phyloP scores from a whole-genome alignment of 345 rosid genomes.

The Citrus reticulata region DNA sequence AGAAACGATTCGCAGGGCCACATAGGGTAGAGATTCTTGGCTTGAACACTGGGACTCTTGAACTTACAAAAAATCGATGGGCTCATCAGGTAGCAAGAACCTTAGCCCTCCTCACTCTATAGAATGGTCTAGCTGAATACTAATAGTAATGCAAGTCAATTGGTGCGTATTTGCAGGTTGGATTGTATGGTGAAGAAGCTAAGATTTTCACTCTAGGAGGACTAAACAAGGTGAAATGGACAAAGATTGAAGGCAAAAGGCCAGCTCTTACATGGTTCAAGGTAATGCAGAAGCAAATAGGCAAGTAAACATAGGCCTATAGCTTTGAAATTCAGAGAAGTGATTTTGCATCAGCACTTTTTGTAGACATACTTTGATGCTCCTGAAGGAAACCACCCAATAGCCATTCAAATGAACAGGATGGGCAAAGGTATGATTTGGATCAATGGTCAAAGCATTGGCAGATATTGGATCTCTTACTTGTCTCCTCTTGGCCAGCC shows the following conservation, averaged over 20 bases:
- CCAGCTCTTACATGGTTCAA: slow-evolving; percentile 73
- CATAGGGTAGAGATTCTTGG: slow-evolving; percentile 58
- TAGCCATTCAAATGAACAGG: slow-evolving; percentile 47
- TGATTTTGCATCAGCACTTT: not conserved
- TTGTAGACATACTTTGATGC: slow-evolving; percentile 61
- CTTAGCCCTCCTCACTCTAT: not conserved
- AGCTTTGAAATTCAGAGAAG: not conserved
- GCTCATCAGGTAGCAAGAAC: slow-evolving; percentile 54
- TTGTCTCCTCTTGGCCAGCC: slow-evolving; percentile 64
- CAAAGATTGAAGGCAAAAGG: slow-evolving; percentile 19
- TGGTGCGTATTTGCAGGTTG: slow-evolving; percentile 38
- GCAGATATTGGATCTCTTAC: slow-evolving; percentile 78
- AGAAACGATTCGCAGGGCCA: slow-evolving; percentile 73
- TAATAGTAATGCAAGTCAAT: not conserved
- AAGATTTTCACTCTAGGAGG: slow-evolving; percentile 49
- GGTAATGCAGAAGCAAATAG: slow-evolving; percentile 34
- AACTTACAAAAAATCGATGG: slow-evolving; percentile 61
- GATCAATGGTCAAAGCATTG: slow-evolving; percentile 81
- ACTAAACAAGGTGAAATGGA: slow-evolving; percentile 47
- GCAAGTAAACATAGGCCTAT: not conserved
- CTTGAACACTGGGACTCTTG: slow-evolving; percentile 72
- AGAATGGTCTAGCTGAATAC: not conserved
- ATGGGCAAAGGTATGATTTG: slow-evolving; percentile 87
- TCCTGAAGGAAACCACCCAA: slow-evolving; percentile 61
- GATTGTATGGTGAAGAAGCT: slow-evolving; percentile 55